These are phyloP conservation scores for Madurella mycetomatis DNA, from an alignment of 2,329 filamentous ascomycete genomes.

Conservation along the genomic window DNA sequence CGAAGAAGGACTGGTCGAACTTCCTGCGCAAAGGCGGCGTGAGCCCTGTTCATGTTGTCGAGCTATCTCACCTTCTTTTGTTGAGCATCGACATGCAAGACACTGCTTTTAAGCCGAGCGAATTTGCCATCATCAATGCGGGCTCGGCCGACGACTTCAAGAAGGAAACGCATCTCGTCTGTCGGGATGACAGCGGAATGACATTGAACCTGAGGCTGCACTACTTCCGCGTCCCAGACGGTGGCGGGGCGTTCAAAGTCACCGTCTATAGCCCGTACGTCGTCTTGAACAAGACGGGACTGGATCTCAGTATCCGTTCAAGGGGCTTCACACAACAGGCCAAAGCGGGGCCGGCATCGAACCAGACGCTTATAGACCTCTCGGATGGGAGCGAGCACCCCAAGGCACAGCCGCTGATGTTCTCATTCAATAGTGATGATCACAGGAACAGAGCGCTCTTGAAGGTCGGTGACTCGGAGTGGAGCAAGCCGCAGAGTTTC, in stretches of 20 bases:
- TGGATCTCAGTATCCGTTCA: constrained; percentile 81
- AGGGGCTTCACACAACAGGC: constrained; percentile 85
- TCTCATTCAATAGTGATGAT: constrained; percentile 85
- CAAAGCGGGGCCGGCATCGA: constrained; percentile 64
- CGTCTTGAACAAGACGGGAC: constrained; percentile 88
- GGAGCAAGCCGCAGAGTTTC: constrained; percentile 97
- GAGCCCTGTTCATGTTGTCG: constrained; percentile 94
- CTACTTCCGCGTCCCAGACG: constrained; percentile 85
- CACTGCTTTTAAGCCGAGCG: constrained; percentile 87
- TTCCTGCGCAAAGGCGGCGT: constrained; percentile 95
- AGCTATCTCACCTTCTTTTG: constrained; percentile 86
- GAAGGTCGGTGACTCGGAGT: constrained; percentile 82
- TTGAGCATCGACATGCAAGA: constrained; percentile 97
- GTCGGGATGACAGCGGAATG: constrained; percentile 81
- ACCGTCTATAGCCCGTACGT: constrained; percentile 94
- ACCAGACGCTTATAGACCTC: constrained; percentile 57
- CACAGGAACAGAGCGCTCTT: constrained; percentile 85
- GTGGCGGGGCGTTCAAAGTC: constrained; percentile 92
- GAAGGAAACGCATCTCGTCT: constrained; percentile 70
- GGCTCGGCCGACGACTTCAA: constrained; percentile 83
- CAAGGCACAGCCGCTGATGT: constrained; percentile 91
- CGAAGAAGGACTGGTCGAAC: constrained; percentile 98
- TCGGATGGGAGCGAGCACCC: constrained; percentile 48
- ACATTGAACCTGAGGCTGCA: constrained; percentile 79
- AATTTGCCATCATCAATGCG: constrained; percentile 95